Base-by-base conservation (phyloP, 768 basidiomycete genomes). In the Leccinum arenicola region DNA sequence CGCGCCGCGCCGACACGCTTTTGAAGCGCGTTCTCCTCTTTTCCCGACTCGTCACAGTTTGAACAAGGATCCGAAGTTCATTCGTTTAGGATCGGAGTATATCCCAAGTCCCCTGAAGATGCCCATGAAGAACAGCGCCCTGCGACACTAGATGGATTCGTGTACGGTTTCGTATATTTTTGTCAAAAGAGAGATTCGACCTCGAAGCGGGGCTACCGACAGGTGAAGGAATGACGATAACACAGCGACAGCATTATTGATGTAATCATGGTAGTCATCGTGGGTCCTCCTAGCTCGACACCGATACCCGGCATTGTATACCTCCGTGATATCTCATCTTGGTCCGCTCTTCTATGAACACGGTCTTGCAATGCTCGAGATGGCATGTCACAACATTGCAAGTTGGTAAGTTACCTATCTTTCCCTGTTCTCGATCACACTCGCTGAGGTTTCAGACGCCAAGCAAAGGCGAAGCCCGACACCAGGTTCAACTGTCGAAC, bases 31-130 rank as follows among this genome's bases (percentile, higher is more conserved):
- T 98, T 98, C 71, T 91, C 90, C 7, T 86, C 93, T 1, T 94
- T 98, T 67, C 95, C 95, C 0, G 95, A 98, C 68, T 93, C 93
- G 0, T 75, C 86, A 2, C 86, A 91, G 56, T 93, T 93, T 58
- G 86, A 91, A 50, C 87, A 95, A 69, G 93, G 93, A 6, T 85
- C 86, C 0, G 86, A 91, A 67, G 79, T 82, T 1, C 93, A 96
- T 72, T 93, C 91, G 0, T 96, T 96, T 76, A 86, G 94, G 52
- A 83, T 96, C 55, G 84, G 91, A 52, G 80, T 81, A 66, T 77
- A 80, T 54, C 64, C 73, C 6, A 56, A 61, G 38, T 61, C 73
- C 0, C 50, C 23, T 36, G 57, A 55, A 65, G 57, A 59, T 8
- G 1, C 45, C 11, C 19, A 19, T 12, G 70, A 25, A 52, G 48